A percentile compares a stretch with the other conserved stretches of the same genome.
These are phyloP conservation scores for Ambrosiella xylebori DNA, from an alignment of 2,329 filamentous ascomycete species.

Conservation along the genomic window DNA sequence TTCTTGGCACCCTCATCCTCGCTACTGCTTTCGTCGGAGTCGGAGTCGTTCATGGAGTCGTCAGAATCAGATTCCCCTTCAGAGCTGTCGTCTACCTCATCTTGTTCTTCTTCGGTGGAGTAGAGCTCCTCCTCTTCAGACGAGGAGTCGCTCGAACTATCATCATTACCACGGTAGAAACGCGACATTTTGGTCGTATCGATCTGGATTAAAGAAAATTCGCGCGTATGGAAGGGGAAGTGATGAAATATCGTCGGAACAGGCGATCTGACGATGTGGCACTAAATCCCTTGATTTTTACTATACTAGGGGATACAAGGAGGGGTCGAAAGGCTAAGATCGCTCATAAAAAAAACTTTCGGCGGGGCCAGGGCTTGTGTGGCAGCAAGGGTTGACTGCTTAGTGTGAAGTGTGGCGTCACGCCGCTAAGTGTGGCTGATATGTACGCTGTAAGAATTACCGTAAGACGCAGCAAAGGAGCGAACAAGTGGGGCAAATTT, in stretches of 20 bases:
- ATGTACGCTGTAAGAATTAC: not conserved
- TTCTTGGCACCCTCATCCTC: slow-evolving; percentile 50
- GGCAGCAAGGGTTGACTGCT: slow-evolving; percentile 9
- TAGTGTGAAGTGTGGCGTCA: slow-evolving; percentile 5
- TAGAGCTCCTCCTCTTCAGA: slow-evolving; percentile 95
- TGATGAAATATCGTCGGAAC: slow-evolving; percentile 10
- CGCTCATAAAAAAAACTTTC: slow-evolving; percentile 11
- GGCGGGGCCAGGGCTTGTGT: slow-evolving; percentile 14
- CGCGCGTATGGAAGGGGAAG: not conserved
- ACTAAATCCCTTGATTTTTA: slow-evolving; percentile 12
- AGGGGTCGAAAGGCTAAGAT: slow-evolving; percentile 13
- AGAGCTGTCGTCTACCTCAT: slow-evolving; percentile 31
- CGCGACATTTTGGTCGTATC: slow-evolving; percentile 51
- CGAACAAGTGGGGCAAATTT: not conserved
- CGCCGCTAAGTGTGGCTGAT: not conserved
- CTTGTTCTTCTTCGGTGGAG: slow-evolving; percentile 49
- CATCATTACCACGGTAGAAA: slow-evolving; percentile 84
- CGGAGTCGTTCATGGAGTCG: slow-evolving; percentile 27
- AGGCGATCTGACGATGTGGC: slow-evolving; percentile 11
- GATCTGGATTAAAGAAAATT: slow-evolving; percentile 3
- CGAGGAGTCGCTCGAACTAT: slow-evolving; percentile 90
- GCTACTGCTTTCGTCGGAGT: slow-evolving; percentile 37
- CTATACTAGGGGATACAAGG: slow-evolving; percentile 6
- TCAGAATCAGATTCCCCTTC: slow-evolving; percentile 36
- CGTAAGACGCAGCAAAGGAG: not conserved